Percentiles rank a stretch among this genome's conserved stretches.
These are phyloP conservation scores for Amanita molliuscula DNA, from an alignment of 768 basidiomycete species.

Conservation along the genomic window DNA sequence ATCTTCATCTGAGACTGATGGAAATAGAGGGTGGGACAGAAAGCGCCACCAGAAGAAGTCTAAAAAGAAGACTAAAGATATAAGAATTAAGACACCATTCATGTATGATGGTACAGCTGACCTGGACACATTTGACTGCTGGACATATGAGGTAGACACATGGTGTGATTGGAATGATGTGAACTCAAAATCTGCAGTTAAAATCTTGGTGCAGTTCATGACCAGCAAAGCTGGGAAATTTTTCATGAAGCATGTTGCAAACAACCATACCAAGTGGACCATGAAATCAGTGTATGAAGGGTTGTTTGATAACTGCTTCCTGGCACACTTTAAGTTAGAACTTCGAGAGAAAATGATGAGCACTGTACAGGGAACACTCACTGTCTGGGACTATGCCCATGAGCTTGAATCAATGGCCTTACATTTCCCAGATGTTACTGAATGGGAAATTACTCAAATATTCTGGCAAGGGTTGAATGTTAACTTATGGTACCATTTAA, in stretches of 20 bases:
- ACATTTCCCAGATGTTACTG: slow-evolving; percentile 6
- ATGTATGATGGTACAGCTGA: too few relatives aligned
- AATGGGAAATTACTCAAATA: slow-evolving; percentile 18
- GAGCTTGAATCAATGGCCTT: slow-evolving; percentile 1
- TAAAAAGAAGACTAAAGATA: too few relatives aligned
- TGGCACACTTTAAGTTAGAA: slow-evolving; percentile 3
- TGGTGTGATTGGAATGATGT: neutral
- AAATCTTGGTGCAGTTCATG: slow-evolving; percentile 4
- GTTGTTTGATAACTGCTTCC: slow-evolving; percentile 11
- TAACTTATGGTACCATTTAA: slow-evolving; percentile 18
- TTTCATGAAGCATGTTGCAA: slow-evolving; percentile 5
- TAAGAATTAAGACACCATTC: too few relatives aligned
- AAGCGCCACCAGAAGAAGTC: too few relatives aligned
- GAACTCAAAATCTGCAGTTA: neutral
- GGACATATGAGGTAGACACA: neutral
- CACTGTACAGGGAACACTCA: neutral
- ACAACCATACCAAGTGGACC: neutral
- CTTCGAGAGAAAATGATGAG: slow-evolving; percentile 1
- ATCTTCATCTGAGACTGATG: too few relatives aligned
- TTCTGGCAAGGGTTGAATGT: slow-evolving; percentile 23
- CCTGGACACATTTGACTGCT: too few relatives aligned
- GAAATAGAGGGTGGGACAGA: too few relatives aligned
- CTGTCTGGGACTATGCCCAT: neutral
- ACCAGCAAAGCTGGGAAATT: slow-evolving; percentile 9
- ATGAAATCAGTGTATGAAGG: slow-evolving; percentile 1